These are phyloP conservation scores for Larix sibirica DNA, from an alignment of 83 land plant species.

Conservation along the genomic window DNA sequence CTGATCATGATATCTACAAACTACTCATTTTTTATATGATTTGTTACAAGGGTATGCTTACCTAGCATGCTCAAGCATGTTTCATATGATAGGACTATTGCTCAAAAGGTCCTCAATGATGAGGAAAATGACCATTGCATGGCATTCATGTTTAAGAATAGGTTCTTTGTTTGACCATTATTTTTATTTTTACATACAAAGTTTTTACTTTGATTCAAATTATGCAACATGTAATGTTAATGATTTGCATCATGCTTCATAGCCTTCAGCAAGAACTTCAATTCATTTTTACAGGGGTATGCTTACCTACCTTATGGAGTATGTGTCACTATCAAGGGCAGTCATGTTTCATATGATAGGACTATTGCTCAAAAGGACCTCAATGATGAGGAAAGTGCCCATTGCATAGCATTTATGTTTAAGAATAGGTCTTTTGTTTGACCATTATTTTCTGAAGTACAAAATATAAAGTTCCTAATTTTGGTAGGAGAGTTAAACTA, in stretches of 20 bases:
- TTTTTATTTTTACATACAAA: too few species aligned
- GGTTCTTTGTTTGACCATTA: conserved; percentile 60
- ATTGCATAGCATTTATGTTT: conserved; percentile 73
- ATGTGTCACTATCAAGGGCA: conserved; percentile 70
- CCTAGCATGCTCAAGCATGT: too few species aligned
- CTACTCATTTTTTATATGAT: too few species aligned
- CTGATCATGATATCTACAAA: neutral
- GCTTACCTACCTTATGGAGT: conserved; percentile 53
- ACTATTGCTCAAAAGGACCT: conserved; percentile 78
- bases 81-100: conserved; percentile 34
- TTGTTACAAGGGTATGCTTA: conserved; percentile 60
- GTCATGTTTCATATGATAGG: conserved; percentile 65
- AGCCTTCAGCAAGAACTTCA: neutral
- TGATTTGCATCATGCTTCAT: neutral
- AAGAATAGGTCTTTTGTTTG: conserved; percentile 76
- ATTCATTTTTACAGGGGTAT: conserved; percentile 50
- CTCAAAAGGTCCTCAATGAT: conserved; percentile 71
- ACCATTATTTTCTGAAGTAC: neutral
- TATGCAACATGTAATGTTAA: conserved; percentile 50
- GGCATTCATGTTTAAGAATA: conserved; percentile 69
- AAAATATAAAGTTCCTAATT: too few species aligned
- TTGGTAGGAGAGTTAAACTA: too few species aligned
- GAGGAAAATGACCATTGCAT: conserved; percentile 58
- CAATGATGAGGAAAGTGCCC: conserved; percentile 49
- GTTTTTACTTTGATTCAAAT: conserved; percentile 17